Evolutionary conservation across 768 basidiomycete genomes (phyloP).

Genomic region (Kwoniella sp.): DNA sequence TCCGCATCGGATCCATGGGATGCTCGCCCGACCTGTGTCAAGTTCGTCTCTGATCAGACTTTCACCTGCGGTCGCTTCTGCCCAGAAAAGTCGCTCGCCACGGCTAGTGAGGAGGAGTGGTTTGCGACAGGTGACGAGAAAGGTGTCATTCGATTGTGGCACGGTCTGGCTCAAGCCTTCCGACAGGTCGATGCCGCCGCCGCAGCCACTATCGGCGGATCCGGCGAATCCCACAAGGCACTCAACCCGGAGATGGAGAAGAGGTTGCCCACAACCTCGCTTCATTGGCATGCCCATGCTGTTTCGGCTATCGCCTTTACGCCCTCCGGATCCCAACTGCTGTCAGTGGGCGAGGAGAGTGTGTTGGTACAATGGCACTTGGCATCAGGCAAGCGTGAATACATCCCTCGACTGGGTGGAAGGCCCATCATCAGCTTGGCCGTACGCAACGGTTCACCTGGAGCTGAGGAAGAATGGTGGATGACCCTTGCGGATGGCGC

Average conservation of each 20-base stretch:
- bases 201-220: background rate
- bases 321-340: slow-evolving; percentile 80
- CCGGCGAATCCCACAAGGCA: slow-evolving; percentile 6
- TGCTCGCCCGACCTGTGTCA: slow-evolving; percentile 50
- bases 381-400: slow-evolving; percentile 80
- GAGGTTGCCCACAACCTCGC: slow-evolving; percentile 71
- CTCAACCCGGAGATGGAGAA: slow-evolving; percentile 50
- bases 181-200: slow-evolving; percentile 26
- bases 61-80: slow-evolving; percentile 83
- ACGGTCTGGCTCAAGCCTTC: slow-evolving; percentile 66
- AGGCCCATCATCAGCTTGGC: slow-evolving; percentile 65
- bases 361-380: slow-evolving; percentile 98
- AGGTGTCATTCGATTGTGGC: slow-evolving; percentile 85
- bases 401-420: slow-evolving; percentile 84
- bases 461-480: slow-evolving; percentile 75
- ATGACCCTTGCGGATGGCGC: slow-evolving; percentile 77
- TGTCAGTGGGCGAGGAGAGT: slow-evolving; percentile 91
- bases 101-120: slow-evolving; percentile 60
- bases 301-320: slow-evolving; percentile 83
- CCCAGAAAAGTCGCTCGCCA: slow-evolving; percentile 56
- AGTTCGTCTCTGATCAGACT: slow-evolving; percentile 72
- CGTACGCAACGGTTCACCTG: slow-evolving; percentile 51
- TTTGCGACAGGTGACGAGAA: slow-evolving; percentile 90
- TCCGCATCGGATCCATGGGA: slow-evolving; percentile 10
- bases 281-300: slow-evolving; percentile 97